Percentiles rank a stretch among this genome's conserved stretches.
These are phyloP conservation scores for Fagopyrum esculentum DNA, from an alignment of 148 eudicot genomes.

Conservation along the genomic window DNA sequence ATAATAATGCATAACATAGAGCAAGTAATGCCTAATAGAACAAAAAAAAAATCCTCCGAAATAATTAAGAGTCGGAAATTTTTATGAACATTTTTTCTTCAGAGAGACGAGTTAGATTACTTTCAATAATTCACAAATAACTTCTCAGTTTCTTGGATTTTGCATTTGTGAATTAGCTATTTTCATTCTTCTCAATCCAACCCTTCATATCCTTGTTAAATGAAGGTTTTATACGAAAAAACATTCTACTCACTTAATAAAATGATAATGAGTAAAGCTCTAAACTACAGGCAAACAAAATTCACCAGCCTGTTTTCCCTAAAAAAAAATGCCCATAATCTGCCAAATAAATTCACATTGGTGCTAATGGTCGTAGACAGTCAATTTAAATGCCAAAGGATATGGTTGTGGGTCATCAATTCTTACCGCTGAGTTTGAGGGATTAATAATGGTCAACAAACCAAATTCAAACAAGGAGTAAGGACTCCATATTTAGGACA, in stretches of 20 bases:
- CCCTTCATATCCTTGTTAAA: not conserved
- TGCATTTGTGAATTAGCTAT: not conserved
- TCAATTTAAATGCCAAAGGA: not conserved
- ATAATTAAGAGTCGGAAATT: not conserved
- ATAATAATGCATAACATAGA: not conserved
- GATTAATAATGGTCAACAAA: not conserved
- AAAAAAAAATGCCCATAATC: not conserved
- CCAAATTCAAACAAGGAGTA: not conserved
- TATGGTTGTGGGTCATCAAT: not conserved
- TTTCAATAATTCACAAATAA: not conserved
- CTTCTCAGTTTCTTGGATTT: not conserved
- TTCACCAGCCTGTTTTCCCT: not conserved
- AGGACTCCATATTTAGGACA: not conserved
- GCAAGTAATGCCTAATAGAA: not conserved
- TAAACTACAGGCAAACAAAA: not conserved
- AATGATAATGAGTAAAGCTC: not conserved
- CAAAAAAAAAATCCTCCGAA: not conserved
- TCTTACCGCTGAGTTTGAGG: not conserved
- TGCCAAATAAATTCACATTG: not conserved
- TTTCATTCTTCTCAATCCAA: not conserved
- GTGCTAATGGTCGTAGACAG: not conserved
- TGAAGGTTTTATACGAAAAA: not conserved
- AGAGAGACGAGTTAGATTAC: not conserved
- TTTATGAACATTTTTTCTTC: not conserved
- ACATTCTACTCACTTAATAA: not conserved